Conservation (phyloP, 352 stramenopile species). For the Pythium pyrilobum region DNA sequence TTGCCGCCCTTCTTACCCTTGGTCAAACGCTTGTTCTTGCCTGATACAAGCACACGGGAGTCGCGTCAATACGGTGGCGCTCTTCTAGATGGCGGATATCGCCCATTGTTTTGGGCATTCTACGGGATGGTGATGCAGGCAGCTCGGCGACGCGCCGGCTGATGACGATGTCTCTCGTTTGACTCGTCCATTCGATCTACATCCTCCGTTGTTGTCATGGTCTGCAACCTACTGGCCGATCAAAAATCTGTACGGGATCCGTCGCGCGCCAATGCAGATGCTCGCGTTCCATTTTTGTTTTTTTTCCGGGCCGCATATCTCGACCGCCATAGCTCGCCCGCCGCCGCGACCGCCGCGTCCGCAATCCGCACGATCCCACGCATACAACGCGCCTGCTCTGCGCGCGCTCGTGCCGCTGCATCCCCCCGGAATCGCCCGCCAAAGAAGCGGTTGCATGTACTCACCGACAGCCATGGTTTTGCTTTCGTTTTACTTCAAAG, state of each 20-base stretch:
- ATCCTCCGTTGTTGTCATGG: too few relatives aligned
- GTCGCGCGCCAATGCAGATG: too few relatives aligned
- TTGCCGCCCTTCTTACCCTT: slow-evolving; percentile 91
- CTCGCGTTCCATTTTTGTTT: background rate
- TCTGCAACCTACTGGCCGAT: too few relatives aligned
- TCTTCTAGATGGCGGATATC: too few relatives aligned
- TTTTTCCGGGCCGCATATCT: background rate
- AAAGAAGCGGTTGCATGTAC: slow-evolving; percentile 17
- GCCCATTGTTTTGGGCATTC: too few relatives aligned
- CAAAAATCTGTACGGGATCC: background rate
- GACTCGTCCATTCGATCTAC: too few relatives aligned
- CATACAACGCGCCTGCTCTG: background rate
- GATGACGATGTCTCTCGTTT: too few relatives aligned
- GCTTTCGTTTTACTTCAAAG: slow-evolving; percentile 81
- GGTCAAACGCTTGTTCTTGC: slow-evolving; percentile 91
- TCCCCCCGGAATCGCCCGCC: background rate
- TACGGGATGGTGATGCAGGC: too few relatives aligned
- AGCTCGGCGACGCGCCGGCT: too few relatives aligned
- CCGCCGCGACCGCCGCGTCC: background rate
- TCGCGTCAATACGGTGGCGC: too few relatives aligned
- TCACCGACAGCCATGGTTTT: slow-evolving; percentile 86
- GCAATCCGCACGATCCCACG: background rate
- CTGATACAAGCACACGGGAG: slow-evolving; percentile 20
- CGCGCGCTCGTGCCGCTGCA: background rate
- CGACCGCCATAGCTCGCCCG: background rate